Percentiles rank a stretch among this genome's conserved stretches.
Evolutionary conservation across 495 filamentous ascomycete genomes (phyloP).

Genomic region (Ramalina intermedia): DNA sequence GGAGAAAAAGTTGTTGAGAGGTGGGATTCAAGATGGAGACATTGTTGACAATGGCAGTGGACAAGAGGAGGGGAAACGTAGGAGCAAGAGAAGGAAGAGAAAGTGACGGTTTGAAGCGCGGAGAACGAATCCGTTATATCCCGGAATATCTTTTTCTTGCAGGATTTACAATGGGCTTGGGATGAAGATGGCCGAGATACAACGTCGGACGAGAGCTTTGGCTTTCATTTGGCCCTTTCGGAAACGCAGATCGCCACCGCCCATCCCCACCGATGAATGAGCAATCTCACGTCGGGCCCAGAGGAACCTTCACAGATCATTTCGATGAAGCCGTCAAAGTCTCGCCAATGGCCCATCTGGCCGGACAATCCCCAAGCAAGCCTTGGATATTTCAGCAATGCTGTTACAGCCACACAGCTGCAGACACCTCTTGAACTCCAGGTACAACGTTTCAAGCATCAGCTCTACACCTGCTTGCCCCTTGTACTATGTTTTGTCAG

Average conservation of each 20-base stretch:
- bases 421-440: slow-evolving; percentile 39
- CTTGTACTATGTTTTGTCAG: slow-evolving; percentile 16
- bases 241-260: no score
- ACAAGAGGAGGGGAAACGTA: slow-evolving; percentile 33
- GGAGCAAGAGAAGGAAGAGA: slow-evolving; percentile 59
- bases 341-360: slow-evolving; percentile 29
- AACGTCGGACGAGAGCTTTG: slow-evolving; percentile 13
- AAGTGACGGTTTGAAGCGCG: slow-evolving; percentile 26
- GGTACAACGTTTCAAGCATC: slow-evolving; percentile 28
- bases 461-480: slow-evolving; percentile 27
- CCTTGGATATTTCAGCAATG: slow-evolving; percentile 29
- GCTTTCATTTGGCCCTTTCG: no score
- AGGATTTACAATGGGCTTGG: no score
- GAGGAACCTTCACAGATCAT: no score
- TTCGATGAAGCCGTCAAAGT: slow-evolving; percentile 8
- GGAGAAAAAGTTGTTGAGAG: slow-evolving; percentile 15
- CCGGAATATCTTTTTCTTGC: no score
- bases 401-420: slow-evolving; percentile 33
- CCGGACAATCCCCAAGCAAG: slow-evolving; percentile 23
- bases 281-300: no score
- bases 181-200: no score
- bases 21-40: slow-evolving; percentile 56
- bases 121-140: no score
- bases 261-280: no score
- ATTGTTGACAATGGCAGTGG: slow-evolving; percentile 49